phyloP scores from a whole-genome alignment of 768 basidiomycete species.

The Naganishia antarctica region DNA sequence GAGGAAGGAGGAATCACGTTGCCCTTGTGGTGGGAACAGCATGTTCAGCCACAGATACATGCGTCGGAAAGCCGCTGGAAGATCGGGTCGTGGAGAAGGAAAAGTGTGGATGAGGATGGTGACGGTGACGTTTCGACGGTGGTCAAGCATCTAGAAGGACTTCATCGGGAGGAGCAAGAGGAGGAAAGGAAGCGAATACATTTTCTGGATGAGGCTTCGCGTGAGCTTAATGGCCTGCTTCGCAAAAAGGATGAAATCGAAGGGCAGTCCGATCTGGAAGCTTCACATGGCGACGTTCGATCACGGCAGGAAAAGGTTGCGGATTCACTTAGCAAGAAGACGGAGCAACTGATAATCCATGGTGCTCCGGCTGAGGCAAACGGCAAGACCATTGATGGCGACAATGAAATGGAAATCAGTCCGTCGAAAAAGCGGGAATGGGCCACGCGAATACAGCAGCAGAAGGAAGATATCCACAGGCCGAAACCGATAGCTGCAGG shows the following conservation, averaged over 20 bases:
- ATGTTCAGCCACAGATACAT: background rate
- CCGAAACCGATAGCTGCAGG: background rate
- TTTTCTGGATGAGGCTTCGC: constrained; percentile 2
- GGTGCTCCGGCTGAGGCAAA: background rate
- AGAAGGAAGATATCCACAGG: background rate
- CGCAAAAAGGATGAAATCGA: background rate
- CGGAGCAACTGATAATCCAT: background rate
- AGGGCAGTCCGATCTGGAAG: background rate
- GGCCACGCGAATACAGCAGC: constrained; percentile 1
- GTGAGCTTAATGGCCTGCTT: background rate
- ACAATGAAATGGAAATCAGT: background rate
- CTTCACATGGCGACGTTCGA: background rate
- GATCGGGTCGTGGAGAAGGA: constrained; percentile 1
- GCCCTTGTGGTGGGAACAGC: constrained; percentile 7
- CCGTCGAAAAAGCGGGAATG: constrained; percentile 2
- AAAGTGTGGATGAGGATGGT: background rate
- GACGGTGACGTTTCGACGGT: background rate
- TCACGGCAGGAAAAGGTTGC: background rate
- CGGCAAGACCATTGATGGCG: background rate
- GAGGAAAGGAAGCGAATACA: constrained; percentile 11
- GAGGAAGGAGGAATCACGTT: background rate
- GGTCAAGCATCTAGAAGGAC: background rate
- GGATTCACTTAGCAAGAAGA: background rate
- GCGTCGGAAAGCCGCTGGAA: constrained; percentile 7
- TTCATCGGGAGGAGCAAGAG: background rate